Evolutionary conservation across 495 filamentous ascomycete genomes (phyloP), one percentile per base, ranked within the genome.

Genomic region (Trichoderma parareesei): DNA sequence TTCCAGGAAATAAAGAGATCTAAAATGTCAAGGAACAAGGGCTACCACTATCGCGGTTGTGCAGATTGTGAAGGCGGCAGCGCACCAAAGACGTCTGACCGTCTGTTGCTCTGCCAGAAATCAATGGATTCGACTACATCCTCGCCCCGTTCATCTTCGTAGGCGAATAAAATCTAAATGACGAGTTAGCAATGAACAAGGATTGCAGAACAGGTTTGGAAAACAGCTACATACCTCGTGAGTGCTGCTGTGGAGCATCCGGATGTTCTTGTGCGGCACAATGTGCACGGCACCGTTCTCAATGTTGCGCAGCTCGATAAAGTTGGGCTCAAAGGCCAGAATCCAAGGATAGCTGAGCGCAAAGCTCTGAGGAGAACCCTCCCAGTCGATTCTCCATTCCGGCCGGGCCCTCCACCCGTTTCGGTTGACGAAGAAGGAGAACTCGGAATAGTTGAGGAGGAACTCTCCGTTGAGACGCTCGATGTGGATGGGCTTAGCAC

Each of bases 341-440:
- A 99, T 95, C 81, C 93, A 99, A 64, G 93, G 93, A 71, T 93
- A 90, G 44, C 90, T 95, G 44, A 98, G 84, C 0, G 95, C 94
- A 73, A 99, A 99, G 48, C 88, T 84, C 69, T 88, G 87, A 62
- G 95, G 95, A 53, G 84, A 89, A 62, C 95, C 95, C 77, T 99
- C 95, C 95, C 95, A 99, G 38, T 90, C 89, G 69, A 99, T 96
- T 66, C 86, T 88, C 95, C 95, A 99, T 71, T 99, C 95, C 18
- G 92, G 90, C 67, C 92, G 83, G 42, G 93, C 92, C 63, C 95
- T 85, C 95, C 95, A 99, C 37, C 95, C 95, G 73, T 99, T 97
- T 62, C 94, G 85, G 76, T 99, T 98, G 70, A 99, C 94, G 71
- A 96, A 99, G 83, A 99, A 98, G 20, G 90, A 95, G 74, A 97